Percentiles rank a stretch among this genome's conserved stretches.
phyloP scores from a whole-genome alignment of 139 green algal species.

The Limnomonas spitsbergensis region DNA sequence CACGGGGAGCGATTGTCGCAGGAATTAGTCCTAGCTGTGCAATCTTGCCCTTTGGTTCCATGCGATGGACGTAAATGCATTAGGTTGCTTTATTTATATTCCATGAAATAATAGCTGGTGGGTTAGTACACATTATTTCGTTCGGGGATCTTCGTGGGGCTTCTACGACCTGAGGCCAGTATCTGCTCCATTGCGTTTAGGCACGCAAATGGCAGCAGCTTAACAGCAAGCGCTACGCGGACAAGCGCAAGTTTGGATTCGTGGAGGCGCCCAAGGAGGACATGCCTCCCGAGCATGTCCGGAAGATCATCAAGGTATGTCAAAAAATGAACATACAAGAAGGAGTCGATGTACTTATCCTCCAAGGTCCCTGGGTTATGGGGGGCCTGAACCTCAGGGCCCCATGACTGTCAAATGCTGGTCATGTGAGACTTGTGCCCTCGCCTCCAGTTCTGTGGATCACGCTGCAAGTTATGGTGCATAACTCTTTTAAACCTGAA shows the following conservation, averaged over 20 bases:
- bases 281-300: constrained; percentile 97
- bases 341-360: no score
- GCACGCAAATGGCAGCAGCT: constrained; percentile 93
- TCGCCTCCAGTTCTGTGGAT: no score
- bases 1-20: background rate
- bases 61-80: background rate
- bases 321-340: no score
- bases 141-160: no score
- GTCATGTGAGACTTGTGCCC: no score
- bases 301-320: constrained; percentile 86
- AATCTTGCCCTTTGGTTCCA: background rate
- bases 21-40: background rate
- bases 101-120: background rate
- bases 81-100: background rate
- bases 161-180: background rate
- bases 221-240: constrained; percentile 87
- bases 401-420: no score
- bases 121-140: background rate
- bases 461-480: no score
- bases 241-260: constrained; percentile 90
- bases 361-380: no score
- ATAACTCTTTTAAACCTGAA: no score
- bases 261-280: constrained; percentile 90
- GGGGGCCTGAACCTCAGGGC: no score
- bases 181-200: constrained; percentile 49